Percentiles rank a stretch among this genome's conserved stretches.
Conservation (phyloP, 352 stramenopile genomes). For the Pythium phragmitis region DNA sequence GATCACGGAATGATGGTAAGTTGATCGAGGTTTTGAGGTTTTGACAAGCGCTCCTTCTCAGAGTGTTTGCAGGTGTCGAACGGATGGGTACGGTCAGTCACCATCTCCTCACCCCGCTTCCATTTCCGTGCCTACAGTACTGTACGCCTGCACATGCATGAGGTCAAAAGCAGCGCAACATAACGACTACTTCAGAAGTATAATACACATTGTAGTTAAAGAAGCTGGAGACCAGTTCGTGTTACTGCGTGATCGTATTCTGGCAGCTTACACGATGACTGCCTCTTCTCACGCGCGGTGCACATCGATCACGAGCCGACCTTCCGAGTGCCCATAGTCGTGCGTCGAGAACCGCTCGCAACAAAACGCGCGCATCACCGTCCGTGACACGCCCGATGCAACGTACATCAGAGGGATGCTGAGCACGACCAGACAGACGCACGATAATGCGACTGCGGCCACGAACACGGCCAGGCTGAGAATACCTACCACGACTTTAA, state of each 20-base stretch:
- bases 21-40: slow-evolving; percentile 24
- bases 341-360: slow-evolving; percentile 60
- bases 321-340: slow-evolving; percentile 26
- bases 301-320: slow-evolving; percentile 19
- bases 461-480: slow-evolving; percentile 37
- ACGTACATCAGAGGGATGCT: slow-evolving; percentile 51
- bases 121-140: too few relatives aligned
- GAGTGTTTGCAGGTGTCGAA: slow-evolving; percentile 4
- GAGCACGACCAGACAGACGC: slow-evolving; percentile 44
- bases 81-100: slow-evolving; percentile 17
- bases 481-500: slow-evolving; percentile 60
- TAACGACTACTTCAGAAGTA: too few relatives aligned
- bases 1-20: slow-evolving; percentile 3
- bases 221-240: too few relatives aligned
- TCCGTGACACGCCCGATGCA: slow-evolving; percentile 40
- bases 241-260: background rate
- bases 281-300: background rate
- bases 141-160: too few relatives aligned
- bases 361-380: slow-evolving; percentile 61
- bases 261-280: background rate
- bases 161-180: too few relatives aligned
- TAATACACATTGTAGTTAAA: too few relatives aligned
- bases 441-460: slow-evolving; percentile 32
- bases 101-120: too few relatives aligned
- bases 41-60: slow-evolving; percentile 14